phyloP scores from a whole-genome alignment of 257 asterid genomes.

The Salvia rosmarinus region DNA sequence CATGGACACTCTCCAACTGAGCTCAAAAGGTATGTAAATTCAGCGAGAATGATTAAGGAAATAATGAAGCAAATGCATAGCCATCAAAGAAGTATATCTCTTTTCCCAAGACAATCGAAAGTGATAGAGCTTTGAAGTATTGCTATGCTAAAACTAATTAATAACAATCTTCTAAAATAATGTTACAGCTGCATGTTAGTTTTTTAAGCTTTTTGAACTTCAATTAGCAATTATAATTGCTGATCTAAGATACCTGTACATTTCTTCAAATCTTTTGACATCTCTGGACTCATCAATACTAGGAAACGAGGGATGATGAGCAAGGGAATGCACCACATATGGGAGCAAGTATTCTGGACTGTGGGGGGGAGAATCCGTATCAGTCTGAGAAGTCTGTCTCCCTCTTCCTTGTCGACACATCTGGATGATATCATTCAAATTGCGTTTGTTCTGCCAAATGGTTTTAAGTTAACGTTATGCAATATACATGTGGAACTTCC shows the following conservation, averaged over 20 bases:
- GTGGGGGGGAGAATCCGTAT: conserved; percentile 54
- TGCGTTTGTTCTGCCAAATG: conserved; percentile 72
- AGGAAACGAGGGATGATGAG: conserved; percentile 84
- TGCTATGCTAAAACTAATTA: conserved; percentile 23
- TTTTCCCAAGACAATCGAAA: conserved; percentile 11
- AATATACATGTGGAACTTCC: conserved; percentile 8
- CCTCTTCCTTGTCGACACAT: conserved; percentile 84
- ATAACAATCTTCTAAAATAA: conserved; percentile 26
- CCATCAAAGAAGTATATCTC: conserved; percentile 15
- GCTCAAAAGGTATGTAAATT: conserved; percentile 14
- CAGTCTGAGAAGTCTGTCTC: conserved; percentile 68
- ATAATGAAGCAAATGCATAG: conserved; percentile 21
- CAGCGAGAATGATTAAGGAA: conserved; percentile 18
- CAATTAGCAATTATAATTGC: conserved; percentile 27
- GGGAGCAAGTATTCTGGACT: conserved; percentile 86
- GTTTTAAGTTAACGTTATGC: conserved; percentile 33
- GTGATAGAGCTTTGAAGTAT: background rate
- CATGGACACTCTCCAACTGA: conserved; percentile 26
- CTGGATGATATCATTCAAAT: conserved; percentile 82
- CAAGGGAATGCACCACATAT: conserved; percentile 91
- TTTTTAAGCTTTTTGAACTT: conserved; percentile 22
- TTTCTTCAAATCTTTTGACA: conserved; percentile 68
- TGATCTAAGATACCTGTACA: conserved; percentile 79
- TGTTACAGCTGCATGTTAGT: conserved; percentile 34
- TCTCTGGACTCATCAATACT: conserved; percentile 82